Percentiles rank a stretch among this genome's conserved stretches.
Conservation (phyloP, 768 basidiomycete species). For the Cystofilobasidium ferigula region DNA sequence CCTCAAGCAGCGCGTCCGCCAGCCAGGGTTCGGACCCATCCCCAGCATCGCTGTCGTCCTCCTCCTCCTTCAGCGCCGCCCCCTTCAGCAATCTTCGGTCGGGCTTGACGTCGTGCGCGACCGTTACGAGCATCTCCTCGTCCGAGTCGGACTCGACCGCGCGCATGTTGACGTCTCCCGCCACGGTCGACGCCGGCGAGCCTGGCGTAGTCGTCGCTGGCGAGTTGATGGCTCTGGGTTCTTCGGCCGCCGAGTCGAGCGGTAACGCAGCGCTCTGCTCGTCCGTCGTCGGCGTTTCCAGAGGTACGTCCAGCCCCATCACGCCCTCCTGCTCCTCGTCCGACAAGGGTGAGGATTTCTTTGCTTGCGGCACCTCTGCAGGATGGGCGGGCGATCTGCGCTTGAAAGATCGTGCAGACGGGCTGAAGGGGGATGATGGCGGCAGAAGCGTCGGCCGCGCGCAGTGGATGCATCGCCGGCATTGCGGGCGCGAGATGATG, state of each 20-base stretch:
- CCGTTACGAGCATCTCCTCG: not conserved
- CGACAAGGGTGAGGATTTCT: too few relatives aligned
- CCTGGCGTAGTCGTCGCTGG: not conserved
- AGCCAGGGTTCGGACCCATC: not conserved
- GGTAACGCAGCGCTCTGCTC: too few relatives aligned
- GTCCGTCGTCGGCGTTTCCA: too few relatives aligned
- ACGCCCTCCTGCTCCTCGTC: not conserved
- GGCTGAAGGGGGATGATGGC: not conserved
- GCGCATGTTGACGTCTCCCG: not conserved
- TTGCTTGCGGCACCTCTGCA: too few relatives aligned
- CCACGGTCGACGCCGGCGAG: not conserved
- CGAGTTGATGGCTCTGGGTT: not conserved
- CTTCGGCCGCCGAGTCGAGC: too few relatives aligned
- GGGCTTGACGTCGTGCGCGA: not conserved
- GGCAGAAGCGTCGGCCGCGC: not conserved
- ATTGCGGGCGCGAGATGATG: not conserved
- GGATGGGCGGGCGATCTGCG: too few relatives aligned
- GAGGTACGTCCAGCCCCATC: not conserved
- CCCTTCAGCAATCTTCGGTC: not conserved
- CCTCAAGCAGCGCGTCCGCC: constrained; percentile 5
- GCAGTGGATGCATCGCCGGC: not conserved
- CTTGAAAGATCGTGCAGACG: too few relatives aligned
- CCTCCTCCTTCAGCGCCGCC: not conserved
- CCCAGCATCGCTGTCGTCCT: not conserved
- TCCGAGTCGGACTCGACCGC: not conserved